Conservation (phyloP, 1,139 yeast genomes). For the Diutina mesorugosa region DNA sequence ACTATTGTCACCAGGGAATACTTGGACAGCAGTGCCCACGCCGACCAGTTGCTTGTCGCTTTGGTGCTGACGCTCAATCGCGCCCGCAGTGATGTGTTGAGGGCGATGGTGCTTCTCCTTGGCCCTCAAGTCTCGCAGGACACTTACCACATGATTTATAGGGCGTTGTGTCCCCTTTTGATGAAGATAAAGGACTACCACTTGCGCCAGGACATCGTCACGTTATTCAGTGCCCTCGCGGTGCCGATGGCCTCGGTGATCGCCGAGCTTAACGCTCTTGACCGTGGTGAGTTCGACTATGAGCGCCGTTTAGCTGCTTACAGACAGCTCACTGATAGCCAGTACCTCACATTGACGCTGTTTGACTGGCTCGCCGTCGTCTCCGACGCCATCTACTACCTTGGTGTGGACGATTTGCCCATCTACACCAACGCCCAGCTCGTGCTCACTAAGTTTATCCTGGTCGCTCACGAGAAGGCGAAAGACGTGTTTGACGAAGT, state of each 20-base stretch:
- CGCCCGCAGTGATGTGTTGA: not conserved
- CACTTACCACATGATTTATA: not conserved
- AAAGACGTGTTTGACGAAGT: slow-evolving; percentile 39
- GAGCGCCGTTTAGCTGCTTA: slow-evolving; percentile 63
- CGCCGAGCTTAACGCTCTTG: not conserved
- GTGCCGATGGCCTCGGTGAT: not conserved
- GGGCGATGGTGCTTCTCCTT: not conserved
- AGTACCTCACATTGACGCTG: slow-evolving; percentile 30
- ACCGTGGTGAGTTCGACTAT: slow-evolving; percentile 51
- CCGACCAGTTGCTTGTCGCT: not conserved
- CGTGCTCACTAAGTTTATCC: slow-evolving; percentile 53
- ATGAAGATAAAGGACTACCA: not conserved
- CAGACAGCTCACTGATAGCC: slow-evolving; percentile 45
- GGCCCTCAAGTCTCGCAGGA: not conserved
- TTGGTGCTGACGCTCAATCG: not conserved
- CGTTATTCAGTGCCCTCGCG: not conserved
- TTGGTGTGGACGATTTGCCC: slow-evolving; percentile 74
- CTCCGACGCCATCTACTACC: slow-evolving; percentile 53
- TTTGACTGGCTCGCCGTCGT: slow-evolving; percentile 75
- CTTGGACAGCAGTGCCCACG: not conserved
- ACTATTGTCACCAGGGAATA: not conserved
- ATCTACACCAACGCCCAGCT: slow-evolving; percentile 69
- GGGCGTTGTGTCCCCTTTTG: not conserved
- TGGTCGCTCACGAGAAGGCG: slow-evolving; percentile 14
- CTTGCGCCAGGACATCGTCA: not conserved